phyloP scores from a whole-genome alignment of 768 basidiomycete genomes.

The Tremella yokohamensis region DNA sequence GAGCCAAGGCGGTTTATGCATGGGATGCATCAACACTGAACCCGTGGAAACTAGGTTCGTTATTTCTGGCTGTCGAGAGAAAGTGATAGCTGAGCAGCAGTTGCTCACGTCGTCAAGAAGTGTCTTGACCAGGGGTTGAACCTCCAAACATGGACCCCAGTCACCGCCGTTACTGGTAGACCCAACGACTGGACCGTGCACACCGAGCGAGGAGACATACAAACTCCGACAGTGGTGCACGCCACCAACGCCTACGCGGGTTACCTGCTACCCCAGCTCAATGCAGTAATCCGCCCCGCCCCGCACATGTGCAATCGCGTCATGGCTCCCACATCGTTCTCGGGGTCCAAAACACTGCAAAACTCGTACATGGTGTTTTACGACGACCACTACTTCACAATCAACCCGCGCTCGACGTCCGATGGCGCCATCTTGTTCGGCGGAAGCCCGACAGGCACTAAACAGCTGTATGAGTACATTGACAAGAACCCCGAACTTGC shows the following conservation, averaged over 20 bases:
- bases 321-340: constrained; percentile 41
- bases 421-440: constrained; percentile 30
- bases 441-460: constrained; percentile 21
- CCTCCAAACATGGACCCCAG: constrained; percentile 23
- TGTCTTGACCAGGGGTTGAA: constrained; percentile 35
- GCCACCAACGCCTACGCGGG: constrained; percentile 80
- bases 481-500: constrained; percentile 12
- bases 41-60: constrained; percentile 22
- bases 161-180: constrained; percentile 4
- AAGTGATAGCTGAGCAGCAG: not conserved
- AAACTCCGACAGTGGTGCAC: constrained; percentile 66
- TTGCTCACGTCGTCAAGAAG: constrained; percentile 21
- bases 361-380: constrained; percentile 25
- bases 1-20: constrained; percentile 8
- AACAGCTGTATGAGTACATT: constrained; percentile 22
- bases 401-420: constrained; percentile 19
- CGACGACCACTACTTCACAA: constrained; percentile 19
- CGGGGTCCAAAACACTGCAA: constrained; percentile 21
- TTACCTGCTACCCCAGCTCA: constrained; percentile 57
- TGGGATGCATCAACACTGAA: constrained; percentile 7
- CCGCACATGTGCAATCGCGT: constrained; percentile 55
- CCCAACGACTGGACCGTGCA: constrained; percentile 56
- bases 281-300: constrained; percentile 11
- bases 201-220: constrained; percentile 64
- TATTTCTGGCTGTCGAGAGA: no score